phyloP scores from a whole-genome alignment of 371 early-diverging fungal species.

The Mucor lusitanicus region DNA sequence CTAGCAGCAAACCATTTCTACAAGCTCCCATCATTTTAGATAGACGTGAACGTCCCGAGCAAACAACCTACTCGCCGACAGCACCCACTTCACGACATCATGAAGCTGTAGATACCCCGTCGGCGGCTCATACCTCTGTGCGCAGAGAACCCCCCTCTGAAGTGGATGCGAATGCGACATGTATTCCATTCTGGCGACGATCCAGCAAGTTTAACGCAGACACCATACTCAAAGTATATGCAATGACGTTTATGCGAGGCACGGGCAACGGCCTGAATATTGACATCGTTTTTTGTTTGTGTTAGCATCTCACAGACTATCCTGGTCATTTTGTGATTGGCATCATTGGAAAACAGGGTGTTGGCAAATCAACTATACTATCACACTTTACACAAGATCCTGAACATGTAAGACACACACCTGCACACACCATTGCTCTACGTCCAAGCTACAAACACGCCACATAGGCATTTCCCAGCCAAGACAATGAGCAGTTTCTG shows the following conservation, averaged over 20 bases:
- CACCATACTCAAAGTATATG: slow-evolving; percentile 14
- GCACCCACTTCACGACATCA: background rate
- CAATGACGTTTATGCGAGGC: too few relatives aligned
- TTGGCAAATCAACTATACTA: slow-evolving; percentile 73
- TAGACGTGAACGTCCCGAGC: slow-evolving; percentile 17
- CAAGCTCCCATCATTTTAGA: slow-evolving; percentile 27
- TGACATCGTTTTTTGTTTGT: too few relatives aligned
- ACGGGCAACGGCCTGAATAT: too few relatives aligned
- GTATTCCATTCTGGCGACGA: slow-evolving; percentile 17
- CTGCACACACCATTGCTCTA: background rate
- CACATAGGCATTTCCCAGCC: slow-evolving; percentile 45
- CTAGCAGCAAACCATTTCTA: slow-evolving; percentile 6
- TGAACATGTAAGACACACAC: slow-evolving; percentile 26
- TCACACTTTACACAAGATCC: slow-evolving; percentile 58
- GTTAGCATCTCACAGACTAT: slow-evolving; percentile 42
- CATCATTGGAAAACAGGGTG: slow-evolving; percentile 69
- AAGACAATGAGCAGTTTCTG: slow-evolving; percentile 40
- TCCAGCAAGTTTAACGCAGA: slow-evolving; percentile 23
- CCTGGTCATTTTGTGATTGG: slow-evolving; percentile 84
- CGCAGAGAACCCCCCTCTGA: background rate
- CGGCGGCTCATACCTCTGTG: background rate
- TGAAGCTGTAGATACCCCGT: background rate
- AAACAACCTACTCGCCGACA: background rate
- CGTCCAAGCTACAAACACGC: too few relatives aligned
- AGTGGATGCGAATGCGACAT: background rate